These are phyloP conservation scores for grape (Vitis vinifera) DNA, from an alignment of 164 flowering plant species.

Conservation along the genomic window ASM3070453v1 NC_081818.1:29580001-29580500, in stretches of 20 bases:
- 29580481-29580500: not conserved
- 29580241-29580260: conserved; percentile 42
- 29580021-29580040: too few species aligned
- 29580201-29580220: conserved; percentile 93
- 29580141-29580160: conserved; percentile 75
- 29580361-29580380: conserved; percentile 98
- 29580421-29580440: not conserved
- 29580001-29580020: too few species aligned
- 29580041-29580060: too few species aligned
- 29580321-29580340: conserved; percentile 62
- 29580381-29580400: conserved; percentile 97
- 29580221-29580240: conserved; percentile 97
- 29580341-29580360: conserved; percentile 94
- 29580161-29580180: conserved; percentile 98
- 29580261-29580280: too few species aligned
- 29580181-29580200: conserved; percentile 92
- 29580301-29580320: not conserved
- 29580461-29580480: not conserved
- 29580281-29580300: not conserved
- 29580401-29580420: conserved; percentile 64
- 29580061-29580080: too few species aligned
- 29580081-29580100: too few species aligned
- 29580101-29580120: not conserved
- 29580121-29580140: conserved; percentile 57
- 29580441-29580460: not conserved